A percentile compares a stretch with the other conserved stretches of the same genome.
These are phyloP conservation scores for Aureobasidium lini DNA, from an alignment of 2,329 filamentous ascomycete species.

Conservation along the genomic window DNA sequence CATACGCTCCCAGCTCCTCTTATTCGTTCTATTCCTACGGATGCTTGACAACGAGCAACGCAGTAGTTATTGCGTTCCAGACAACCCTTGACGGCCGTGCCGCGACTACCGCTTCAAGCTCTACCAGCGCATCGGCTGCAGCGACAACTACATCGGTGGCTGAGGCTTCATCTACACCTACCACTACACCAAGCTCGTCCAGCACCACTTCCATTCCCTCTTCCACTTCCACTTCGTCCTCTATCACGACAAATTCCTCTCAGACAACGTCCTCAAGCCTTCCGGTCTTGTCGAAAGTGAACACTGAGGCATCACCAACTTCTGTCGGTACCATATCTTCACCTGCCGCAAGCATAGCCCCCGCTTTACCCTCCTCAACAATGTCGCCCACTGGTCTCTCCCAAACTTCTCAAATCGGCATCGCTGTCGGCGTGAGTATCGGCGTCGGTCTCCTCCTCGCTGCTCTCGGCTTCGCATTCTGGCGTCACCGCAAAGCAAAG, in stretches of 20 bases:
- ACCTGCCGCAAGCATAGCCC: not conserved
- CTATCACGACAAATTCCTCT: no score
- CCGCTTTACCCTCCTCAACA: not conserved
- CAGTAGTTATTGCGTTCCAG: not conserved
- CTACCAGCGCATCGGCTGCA: not conserved
- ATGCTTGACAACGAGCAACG: not conserved
- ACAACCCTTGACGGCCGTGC: not conserved
- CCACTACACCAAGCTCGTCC: not conserved
- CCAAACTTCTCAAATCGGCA: not conserved
- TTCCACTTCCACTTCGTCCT: no score
- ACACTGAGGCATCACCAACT: no score
- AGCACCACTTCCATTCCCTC: not conserved
- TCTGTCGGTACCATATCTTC: no score
- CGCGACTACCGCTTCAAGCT: not conserved
- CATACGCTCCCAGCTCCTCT: not conserved
- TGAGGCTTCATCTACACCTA: not conserved
- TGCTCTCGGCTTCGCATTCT: not conserved
- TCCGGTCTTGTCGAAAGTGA: no score
- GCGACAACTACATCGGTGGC: not conserved
- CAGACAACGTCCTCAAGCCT: no score
- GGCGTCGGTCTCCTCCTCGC: conserved; percentile 19
- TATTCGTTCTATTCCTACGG: conserved; percentile 9
- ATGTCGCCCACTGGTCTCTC: not conserved
- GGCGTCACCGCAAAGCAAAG: not conserved
- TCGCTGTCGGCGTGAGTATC: conserved; percentile 15